Evolutionary conservation across 2,329 filamentous ascomycete species (phyloP).

Genomic region (Epichloe aotearoae): DNA sequence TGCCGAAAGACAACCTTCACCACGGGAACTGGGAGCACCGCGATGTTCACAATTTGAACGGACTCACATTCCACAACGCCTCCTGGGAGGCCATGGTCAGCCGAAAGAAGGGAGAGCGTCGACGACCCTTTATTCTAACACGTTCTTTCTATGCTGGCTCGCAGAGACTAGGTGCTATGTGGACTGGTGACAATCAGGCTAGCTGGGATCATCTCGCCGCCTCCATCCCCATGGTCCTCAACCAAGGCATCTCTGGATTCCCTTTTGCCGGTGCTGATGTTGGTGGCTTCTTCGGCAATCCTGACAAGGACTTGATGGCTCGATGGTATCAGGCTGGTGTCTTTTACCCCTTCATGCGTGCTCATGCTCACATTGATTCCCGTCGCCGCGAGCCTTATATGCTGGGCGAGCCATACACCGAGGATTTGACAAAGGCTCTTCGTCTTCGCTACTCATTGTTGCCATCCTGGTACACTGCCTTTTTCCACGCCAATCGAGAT

Average conservation of each 20-base stretch:
- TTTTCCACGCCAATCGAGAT: conserved; percentile 72
- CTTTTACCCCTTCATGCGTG: conserved; percentile 97
- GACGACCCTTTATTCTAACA: conserved; percentile 84
- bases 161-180: conserved; percentile 88
- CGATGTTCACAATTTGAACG: conserved; percentile 91
- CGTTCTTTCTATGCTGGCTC: conserved; percentile 85
- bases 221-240: conserved; percentile 84
- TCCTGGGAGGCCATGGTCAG: conserved; percentile 75
- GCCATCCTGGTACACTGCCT: conserved; percentile 93
- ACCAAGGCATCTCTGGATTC: conserved; percentile 83
- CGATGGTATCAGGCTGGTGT: conserved; percentile 95
- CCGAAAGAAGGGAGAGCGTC: conserved; percentile 73
- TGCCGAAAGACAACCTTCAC: conserved; percentile 97
- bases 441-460: conserved; percentile 80
- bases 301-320: conserved; percentile 77
- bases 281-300: conserved; percentile 96
- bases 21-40: conserved; percentile 89
- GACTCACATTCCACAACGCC: conserved; percentile 89
- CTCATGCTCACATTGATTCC: conserved; percentile 91
- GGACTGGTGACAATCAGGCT: conserved; percentile 96
- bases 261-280: conserved; percentile 94
- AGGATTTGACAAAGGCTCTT: conserved; percentile 76
- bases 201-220: conserved; percentile 84
- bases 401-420: conserved; percentile 67
- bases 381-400: conserved; percentile 90